Percentiles rank a stretch among this genome's conserved stretches.
These are phyloP conservation scores for Bolboschoenus planiculmis DNA, from an alignment of 176 grass and related monocot species.

Conservation along the genomic window DNA sequence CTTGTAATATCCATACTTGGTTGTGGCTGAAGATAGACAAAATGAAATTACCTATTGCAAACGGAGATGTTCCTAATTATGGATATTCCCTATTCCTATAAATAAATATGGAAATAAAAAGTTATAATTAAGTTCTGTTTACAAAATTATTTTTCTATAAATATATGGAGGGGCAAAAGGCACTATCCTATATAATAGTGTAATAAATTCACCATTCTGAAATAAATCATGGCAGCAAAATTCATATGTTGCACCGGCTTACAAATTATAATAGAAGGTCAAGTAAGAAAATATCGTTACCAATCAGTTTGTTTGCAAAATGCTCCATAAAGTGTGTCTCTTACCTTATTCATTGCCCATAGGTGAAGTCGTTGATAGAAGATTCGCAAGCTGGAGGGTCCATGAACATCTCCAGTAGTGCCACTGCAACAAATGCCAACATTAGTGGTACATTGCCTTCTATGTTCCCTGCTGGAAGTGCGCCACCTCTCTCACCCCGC, in stretches of 20 bases:
- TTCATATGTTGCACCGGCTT: neutral
- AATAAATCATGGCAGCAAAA: neutral
- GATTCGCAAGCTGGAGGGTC: constrained; percentile 61
- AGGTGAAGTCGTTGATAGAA: constrained; percentile 95
- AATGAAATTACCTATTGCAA: neutral
- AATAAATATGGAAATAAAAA: neutral
- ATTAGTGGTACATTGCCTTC: constrained; percentile 68
- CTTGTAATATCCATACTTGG: neutral
- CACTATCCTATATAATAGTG: neutral
- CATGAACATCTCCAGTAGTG: constrained; percentile 50
- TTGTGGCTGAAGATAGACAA: neutral
- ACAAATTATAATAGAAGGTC: neutral
- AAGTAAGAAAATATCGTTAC: neutral
- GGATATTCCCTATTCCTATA: neutral
- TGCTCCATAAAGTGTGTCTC: neutral
- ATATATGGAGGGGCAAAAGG: neutral
- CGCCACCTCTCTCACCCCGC: constrained; percentile 91
- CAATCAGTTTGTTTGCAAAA: neutral
- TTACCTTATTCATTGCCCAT: constrained; percentile 7
- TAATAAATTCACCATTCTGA: neutral
- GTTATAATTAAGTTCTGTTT: neutral
- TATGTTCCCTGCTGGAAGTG: constrained; percentile 93
- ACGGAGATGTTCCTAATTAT: neutral
- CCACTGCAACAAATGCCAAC: constrained; percentile 41
- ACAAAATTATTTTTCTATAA: neutral